These are phyloP conservation scores for Nothophaeocryptopus gaeumannii DNA, from an alignment of 2,329 filamentous ascomycete genomes.

Conservation along the genomic window DNA sequence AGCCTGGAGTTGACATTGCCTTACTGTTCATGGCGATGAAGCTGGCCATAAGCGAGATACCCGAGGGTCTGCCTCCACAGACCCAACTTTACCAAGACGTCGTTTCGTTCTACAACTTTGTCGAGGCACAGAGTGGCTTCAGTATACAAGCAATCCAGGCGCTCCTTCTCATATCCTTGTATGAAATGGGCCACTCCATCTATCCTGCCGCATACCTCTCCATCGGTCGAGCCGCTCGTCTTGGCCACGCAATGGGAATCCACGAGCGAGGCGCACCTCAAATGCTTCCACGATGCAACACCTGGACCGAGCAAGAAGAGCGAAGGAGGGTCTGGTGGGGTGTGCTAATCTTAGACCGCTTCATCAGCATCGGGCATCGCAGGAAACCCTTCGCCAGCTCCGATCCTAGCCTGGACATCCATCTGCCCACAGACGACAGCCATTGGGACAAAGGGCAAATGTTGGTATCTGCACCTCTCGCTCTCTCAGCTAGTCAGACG, in stretches of 20 bases:
- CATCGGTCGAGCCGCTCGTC: conserved; percentile 45
- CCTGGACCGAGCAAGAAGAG: conserved; percentile 51
- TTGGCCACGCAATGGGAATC: conserved; percentile 48
- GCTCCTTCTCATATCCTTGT: conserved; percentile 47
- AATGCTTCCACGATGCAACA: conserved; percentile 39
- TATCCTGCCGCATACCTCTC: conserved; percentile 53
- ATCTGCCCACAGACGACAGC: conserved; percentile 40
- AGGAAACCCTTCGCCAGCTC: conserved; percentile 27
- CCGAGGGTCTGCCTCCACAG: conserved; percentile 36
- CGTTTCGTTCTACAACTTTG: conserved; percentile 42
- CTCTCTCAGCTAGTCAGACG: conserved; percentile 25
- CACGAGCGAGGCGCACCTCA: conserved; percentile 37
- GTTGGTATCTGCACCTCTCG: conserved; percentile 25
- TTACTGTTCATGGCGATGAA: conserved; percentile 52
- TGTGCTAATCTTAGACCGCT: conserved; percentile 48
- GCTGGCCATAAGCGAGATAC: conserved; percentile 39
- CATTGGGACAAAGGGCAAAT: conserved; percentile 40
- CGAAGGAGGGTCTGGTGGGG: conserved; percentile 50
- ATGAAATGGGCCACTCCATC: conserved; percentile 50
- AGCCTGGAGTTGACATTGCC: conserved; percentile 47
- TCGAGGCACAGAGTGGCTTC: conserved; percentile 45
- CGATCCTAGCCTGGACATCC: conserved; percentile 25
- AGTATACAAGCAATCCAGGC: conserved; percentile 48
- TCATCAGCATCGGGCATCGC: conserved; percentile 28
- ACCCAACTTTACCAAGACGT: conserved; percentile 43